phyloP scores from a whole-genome alignment of 768 basidiomycete species.

The Amanita exitialis region DNA sequence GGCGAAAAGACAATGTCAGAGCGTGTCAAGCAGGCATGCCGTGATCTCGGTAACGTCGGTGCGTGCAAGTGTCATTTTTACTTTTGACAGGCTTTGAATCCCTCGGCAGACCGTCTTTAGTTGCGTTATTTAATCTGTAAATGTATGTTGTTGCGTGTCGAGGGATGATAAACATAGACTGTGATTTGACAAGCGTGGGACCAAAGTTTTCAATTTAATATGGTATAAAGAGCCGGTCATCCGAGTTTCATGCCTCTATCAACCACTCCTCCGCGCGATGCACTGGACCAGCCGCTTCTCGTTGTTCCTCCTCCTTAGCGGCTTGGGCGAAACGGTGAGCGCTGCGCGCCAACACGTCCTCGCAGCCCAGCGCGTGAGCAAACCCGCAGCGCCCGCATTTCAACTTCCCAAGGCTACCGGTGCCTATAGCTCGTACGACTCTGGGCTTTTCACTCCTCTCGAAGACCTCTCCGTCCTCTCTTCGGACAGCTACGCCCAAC shows the following conservation, averaged over 20 bases:
- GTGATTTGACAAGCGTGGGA: too few relatives aligned
- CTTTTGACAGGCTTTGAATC: background rate
- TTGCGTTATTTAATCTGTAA: background rate
- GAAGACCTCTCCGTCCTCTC: constrained; percentile 25
- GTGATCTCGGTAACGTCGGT: constrained; percentile 66
- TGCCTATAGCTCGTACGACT: constrained; percentile 10
- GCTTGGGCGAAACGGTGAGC: background rate
- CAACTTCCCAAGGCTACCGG: background rate
- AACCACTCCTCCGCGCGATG: background rate
- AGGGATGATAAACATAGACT: background rate
- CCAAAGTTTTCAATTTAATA: too few relatives aligned
- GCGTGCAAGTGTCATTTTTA: constrained; percentile 5
- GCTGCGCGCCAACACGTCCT: background rate
- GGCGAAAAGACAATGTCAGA: constrained; percentile 86
- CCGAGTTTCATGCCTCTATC: too few relatives aligned
- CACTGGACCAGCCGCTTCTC: background rate
- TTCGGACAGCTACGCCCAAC: constrained; percentile 22
- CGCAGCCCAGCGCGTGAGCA: background rate
- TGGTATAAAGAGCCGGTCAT: too few relatives aligned
- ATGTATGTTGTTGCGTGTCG: background rate
- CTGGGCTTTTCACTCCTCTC: constrained; percentile 23
- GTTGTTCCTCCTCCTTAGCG: background rate
- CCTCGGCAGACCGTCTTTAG: constrained; percentile 8
- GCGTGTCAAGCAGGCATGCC: constrained; percentile 91
- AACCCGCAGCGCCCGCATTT: background rate